Evolutionary conservation across 208 protist species (phyloP), one percentile per base, ranked within the genome.

Genomic region (Porcisia deanei): DNA sequence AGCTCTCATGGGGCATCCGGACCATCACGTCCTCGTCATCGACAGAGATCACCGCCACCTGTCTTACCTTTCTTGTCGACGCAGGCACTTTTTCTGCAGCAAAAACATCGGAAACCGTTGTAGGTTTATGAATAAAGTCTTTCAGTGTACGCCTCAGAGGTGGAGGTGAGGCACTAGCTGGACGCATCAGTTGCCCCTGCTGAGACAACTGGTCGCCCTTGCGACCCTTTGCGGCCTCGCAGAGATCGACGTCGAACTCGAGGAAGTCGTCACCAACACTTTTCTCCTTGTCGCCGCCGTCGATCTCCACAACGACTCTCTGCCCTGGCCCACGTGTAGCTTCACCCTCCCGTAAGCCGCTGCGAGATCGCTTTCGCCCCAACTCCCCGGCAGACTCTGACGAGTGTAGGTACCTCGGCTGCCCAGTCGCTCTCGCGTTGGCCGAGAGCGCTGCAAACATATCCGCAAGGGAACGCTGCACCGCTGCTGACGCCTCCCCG

Each of bases 401-500:
- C 16, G 34, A 25, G 37, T 4, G 22, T 34, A 25, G 14, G 7
- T 0, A 16, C 34, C 34, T 37, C 22, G 43, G 10, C 67, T 34
- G 34, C 41, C 16, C 68, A 45, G 34, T 20, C 22, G 37, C 47
- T 25, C 12, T 25, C 7, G 34, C 34, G 14, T 25, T 49, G 12
- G 76, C 76, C 16, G 76, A 68, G 43, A 82, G 55, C 8, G 60
- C 37, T 7, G 78, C 57, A 58, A 82, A 82, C 78, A 82, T 82
- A 8, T 73, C 60, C 22, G 54, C 66, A 49, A 82, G 37, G 22
- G 72, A 75, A 10, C 71, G 73, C 53, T 77, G 78, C 47, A 66
- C 10, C 30, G 49, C 1, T n/a, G 43, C 53, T 5, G 41, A 12
- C 10, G 57, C 53, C 2, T 22, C 70, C 3, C 37, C 53, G 12